A percentile compares a stretch with the other conserved stretches of the same genome.
These are phyloP conservation scores for Seiridium cupressi DNA, from an alignment of 2,329 filamentous ascomycete genomes.

Conservation along the genomic window DNA sequence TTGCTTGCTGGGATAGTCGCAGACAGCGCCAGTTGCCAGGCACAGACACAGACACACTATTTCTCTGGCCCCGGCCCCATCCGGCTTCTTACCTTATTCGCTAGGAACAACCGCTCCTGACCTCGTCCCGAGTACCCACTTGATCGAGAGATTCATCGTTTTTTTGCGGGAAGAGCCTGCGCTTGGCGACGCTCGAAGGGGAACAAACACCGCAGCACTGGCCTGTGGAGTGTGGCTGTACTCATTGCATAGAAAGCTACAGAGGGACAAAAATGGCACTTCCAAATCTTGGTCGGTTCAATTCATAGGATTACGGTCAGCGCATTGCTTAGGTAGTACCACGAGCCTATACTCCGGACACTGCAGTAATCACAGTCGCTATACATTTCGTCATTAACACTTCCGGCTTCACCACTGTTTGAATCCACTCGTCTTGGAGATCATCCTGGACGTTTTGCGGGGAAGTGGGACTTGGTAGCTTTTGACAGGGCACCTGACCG, in stretches of 20 bases:
- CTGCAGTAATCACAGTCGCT: too few species aligned
- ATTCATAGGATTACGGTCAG: too few species aligned
- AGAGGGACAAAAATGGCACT: too few species aligned
- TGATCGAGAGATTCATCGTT: background rate
- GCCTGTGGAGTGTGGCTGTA: too few species aligned
- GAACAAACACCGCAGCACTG: too few species aligned
- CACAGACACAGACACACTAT: background rate
- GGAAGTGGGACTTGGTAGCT: background rate
- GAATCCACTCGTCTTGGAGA: background rate
- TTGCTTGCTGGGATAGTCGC: too few species aligned
- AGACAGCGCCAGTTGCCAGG: background rate
- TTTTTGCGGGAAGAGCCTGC: background rate
- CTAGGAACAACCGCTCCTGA: slow-evolving; percentile 15
- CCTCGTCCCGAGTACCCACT: background rate
- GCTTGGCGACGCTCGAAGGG: background rate
- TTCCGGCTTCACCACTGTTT: background rate
- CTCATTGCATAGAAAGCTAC: too few species aligned
- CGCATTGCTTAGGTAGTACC: too few species aligned
- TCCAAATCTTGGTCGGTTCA: too few species aligned
- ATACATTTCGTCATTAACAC: background rate
- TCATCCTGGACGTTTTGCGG: background rate
- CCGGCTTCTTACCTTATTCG: slow-evolving; percentile 8
- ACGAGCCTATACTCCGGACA: too few species aligned
- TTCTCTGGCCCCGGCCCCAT: background rate
- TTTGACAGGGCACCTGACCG: background rate